These are phyloP conservation scores for Cytospora mali DNA, from an alignment of 2,329 filamentous ascomycete species.

Conservation along the genomic window DNA sequence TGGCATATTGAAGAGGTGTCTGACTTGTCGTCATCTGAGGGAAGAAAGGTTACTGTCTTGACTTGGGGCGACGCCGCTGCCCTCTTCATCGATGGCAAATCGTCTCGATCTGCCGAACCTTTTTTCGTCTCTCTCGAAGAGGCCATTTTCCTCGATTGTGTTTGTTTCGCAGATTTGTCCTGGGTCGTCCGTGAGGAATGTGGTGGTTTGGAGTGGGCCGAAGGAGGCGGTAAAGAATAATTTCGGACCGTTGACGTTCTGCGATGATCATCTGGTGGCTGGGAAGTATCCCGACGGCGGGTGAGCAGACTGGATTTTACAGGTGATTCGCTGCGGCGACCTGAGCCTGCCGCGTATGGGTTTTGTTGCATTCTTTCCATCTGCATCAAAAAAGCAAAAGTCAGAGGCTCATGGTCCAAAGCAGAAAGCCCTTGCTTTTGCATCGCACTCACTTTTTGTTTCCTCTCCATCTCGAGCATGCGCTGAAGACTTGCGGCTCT, in stretches of 20 bases:
- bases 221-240: conserved; percentile 18
- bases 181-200: background rate
- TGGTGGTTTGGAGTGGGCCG: conserved; percentile 14
- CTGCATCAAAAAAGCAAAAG: conserved; percentile 31
- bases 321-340: conserved; percentile 27
- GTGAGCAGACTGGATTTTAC: conserved; percentile 23
- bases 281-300: conserved; percentile 25
- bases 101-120: conserved; percentile 22
- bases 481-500: conserved; percentile 55
- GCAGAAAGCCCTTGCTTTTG: conserved; percentile 14
- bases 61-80: conserved; percentile 32
- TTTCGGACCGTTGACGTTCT: conserved; percentile 2
- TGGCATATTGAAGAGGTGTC: conserved; percentile 59
- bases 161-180: conserved; percentile 8
- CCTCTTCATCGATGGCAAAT: conserved; percentile 22
- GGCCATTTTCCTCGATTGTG: background rate
- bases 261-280: conserved; percentile 18
- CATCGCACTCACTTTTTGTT: conserved; percentile 53
- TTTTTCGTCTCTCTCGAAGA: conserved; percentile 31
- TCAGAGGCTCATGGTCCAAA: conserved; percentile 16
- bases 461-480: conserved; percentile 63
- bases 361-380: conserved; percentile 35
- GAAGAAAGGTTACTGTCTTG: conserved; percentile 46
- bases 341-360: conserved; percentile 8
- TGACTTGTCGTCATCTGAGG: conserved; percentile 39